phyloP scores from a whole-genome alignment of 208 protist genomes.

The Hexamita inflata region DNA sequence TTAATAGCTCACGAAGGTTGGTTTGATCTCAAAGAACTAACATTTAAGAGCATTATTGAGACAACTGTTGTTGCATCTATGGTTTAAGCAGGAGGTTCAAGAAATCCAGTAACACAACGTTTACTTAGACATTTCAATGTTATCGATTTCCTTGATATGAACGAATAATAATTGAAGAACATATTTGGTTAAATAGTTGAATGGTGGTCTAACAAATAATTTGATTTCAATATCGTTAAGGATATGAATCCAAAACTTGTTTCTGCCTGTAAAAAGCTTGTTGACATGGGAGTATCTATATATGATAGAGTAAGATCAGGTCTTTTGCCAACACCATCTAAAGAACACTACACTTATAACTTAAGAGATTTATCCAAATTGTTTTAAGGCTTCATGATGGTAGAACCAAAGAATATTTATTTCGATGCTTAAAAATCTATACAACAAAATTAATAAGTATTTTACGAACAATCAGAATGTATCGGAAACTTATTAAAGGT shows the following conservation, averaged over 20 bases:
- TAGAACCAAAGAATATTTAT: conserved; percentile 67
- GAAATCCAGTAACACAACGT: conserved; percentile 76
- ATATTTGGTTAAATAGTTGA: conserved; percentile 24
- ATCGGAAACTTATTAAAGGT: too few species aligned
- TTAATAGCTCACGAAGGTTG: conserved; percentile 58
- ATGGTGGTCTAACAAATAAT: conserved; percentile 52
- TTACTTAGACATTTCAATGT: conserved; percentile 91
- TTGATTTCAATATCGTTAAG: background rate
- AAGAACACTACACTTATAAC: conserved; percentile 98
- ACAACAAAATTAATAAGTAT: background rate
- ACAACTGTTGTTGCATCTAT: conserved; percentile 73
- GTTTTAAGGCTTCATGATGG: conserved; percentile 81
- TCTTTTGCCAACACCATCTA: conserved; percentile 84
- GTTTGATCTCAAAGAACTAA: conserved; percentile 70
- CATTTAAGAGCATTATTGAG: conserved; percentile 80
- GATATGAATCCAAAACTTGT: background rate
- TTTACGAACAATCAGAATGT: conserved; percentile 59
- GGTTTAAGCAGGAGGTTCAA: conserved; percentile 84
- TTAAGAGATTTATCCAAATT: conserved; percentile 84
- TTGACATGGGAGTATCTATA: conserved; percentile 70
- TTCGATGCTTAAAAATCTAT: too few species aligned
- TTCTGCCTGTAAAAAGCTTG: background rate
- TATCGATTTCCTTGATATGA: conserved; percentile 64
- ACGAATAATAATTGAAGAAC: background rate
- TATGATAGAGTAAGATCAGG: conserved; percentile 73